A percentile compares a stretch with the other conserved stretches of the same genome.
These are phyloP conservation scores for Aspergillus egyptiacus DNA, from an alignment of 495 filamentous ascomycete species.

Conservation along the genomic window DNA sequence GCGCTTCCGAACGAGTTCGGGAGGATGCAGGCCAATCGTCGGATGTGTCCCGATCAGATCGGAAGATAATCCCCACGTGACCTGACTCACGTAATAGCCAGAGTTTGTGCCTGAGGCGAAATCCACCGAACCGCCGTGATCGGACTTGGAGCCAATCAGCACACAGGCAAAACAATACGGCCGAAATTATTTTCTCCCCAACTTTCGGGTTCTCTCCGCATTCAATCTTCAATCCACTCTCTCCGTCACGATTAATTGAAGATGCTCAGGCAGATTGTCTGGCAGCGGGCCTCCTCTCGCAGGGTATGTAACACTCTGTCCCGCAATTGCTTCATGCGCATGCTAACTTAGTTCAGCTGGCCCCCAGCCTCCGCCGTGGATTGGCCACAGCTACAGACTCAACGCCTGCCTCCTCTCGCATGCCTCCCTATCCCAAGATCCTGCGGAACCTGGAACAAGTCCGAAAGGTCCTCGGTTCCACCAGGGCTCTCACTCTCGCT, in stretches of 20 bases:
- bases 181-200: conserved; percentile 8
- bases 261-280: conserved; percentile 35
- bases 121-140: conserved; percentile 3
- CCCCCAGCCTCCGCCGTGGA: conserved; percentile 25
- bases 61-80: conserved; percentile 8
- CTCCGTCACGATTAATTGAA: conserved; percentile 1
- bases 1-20: conserved; percentile 7
- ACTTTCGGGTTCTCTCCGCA: conserved; percentile 10
- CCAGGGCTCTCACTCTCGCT: conserved; percentile 71
- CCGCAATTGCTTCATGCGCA: neutral
- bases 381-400: conserved; percentile 32
- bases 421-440: conserved; percentile 61
- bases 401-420: conserved; percentile 36
- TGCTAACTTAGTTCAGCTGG: conserved; percentile 16
- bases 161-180: conserved; percentile 13
- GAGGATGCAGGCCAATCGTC: neutral
- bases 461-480: conserved; percentile 61
- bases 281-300: conserved; percentile 27
- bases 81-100: neutral
- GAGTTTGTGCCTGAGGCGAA: neutral
- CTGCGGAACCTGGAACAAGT: conserved; percentile 55
- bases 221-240: conserved; percentile 3
- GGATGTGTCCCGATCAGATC: conserved; percentile 12
- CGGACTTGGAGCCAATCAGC: conserved; percentile 18
- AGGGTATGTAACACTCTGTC: conserved; percentile 28